phyloP scores from a whole-genome alignment of 805 yeast species.

The Metschnikowia gelsemii region DNA sequence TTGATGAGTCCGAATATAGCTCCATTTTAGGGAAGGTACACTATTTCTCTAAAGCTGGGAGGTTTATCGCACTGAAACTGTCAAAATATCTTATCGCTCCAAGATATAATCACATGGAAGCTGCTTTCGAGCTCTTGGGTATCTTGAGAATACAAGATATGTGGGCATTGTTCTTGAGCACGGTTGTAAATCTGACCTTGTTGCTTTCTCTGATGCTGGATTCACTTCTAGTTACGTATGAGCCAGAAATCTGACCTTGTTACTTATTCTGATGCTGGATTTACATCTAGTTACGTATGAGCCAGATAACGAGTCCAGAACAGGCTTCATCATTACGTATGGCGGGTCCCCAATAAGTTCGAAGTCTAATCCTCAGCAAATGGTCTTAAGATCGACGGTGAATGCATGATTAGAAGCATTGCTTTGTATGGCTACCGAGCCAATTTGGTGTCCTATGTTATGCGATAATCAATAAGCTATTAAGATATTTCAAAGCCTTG shows the following conservation, averaged over 20 bases:
- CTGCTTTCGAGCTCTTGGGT: not conserved
- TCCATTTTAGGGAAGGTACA: conserved; percentile 4
- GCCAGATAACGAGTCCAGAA: not conserved
- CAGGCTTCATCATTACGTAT: not conserved
- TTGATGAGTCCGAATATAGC: conserved; percentile 5
- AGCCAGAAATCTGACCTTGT: no score
- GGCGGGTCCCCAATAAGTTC: conserved; percentile 2
- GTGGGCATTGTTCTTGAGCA: not conserved
- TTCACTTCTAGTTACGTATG: not conserved
- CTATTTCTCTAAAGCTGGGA: conserved; percentile 4
- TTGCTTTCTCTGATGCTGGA: no score
- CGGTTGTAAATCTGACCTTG: no score
- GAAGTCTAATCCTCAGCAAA: conserved; percentile 1
- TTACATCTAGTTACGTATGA: not conserved
- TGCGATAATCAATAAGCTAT: conserved; percentile 10
- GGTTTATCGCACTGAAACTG: conserved; percentile 1
- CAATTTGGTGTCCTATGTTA: conserved; percentile 2
- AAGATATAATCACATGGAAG: not conserved
- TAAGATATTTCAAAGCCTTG: conserved; percentile 1
- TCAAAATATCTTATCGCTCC: conserved; percentile 1
- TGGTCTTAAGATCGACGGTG: not conserved
- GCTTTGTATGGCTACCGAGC: not conserved
- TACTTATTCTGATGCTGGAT: conserved; percentile 2
- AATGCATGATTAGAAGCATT: conserved; percentile 2
- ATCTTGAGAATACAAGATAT: not conserved